Evolutionary conservation across 257 asterid species (phyloP).

Genomic region (Solanum dulcamara): DNA sequence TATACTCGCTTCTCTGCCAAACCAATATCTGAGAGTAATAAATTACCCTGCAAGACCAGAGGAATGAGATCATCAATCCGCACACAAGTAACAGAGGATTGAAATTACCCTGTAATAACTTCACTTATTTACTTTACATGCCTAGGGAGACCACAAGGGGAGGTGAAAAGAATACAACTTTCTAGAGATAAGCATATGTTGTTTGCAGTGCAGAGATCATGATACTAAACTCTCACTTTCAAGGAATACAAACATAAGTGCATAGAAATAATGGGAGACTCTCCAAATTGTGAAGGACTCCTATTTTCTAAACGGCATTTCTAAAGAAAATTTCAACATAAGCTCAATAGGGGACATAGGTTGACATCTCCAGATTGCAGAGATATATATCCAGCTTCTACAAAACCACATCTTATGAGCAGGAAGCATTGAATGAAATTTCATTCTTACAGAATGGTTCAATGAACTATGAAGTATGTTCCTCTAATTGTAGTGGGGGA

Average conservation of each 20-base stretch:
- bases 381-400: not conserved
- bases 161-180: not conserved
- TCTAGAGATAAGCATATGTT: not conserved
- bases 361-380: not conserved
- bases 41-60: conserved; percentile 55
- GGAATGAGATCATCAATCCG: not conserved
- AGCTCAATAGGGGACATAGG: not conserved
- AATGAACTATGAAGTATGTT: not conserved
- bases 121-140: not conserved
- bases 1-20: conserved; percentile 87
- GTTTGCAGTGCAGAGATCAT: not conserved
- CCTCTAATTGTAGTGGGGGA: not conserved
- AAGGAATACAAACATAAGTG: not conserved
- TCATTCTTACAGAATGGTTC: not conserved
- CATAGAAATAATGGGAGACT: not conserved
- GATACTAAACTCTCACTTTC: not conserved
- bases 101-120: not conserved
- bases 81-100: not conserved
- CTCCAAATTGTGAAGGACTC: not conserved
- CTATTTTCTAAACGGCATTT: not conserved
- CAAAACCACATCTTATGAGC: not conserved
- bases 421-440: not conserved
- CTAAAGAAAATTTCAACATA: not conserved
- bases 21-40: conserved; percentile 68
- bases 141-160: not conserved